Evolutionary conservation across 345 rosid genomes (phyloP), one percentile per base, ranked within the genome.

Genomic region (Clausena lansium): DNA sequence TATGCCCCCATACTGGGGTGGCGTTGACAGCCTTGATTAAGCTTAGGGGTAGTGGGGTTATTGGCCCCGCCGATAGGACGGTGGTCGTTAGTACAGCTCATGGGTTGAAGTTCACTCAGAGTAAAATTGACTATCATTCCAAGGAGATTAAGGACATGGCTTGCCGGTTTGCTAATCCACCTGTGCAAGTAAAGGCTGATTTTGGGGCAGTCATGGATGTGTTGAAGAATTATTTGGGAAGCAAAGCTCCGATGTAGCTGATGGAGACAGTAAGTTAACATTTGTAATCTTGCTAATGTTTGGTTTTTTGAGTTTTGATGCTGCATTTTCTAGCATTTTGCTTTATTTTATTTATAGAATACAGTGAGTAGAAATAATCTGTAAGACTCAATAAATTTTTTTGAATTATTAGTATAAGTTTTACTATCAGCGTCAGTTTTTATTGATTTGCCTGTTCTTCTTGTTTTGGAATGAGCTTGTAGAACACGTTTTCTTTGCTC

Each of bases 51-150:
- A 88, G 90, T 22, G 98, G 98, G 78, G 85, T 93, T 72, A 93
- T 94, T 27, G 85, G 82, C 25, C 81, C 93, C 0, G 87, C 83
- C 11, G 98, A 93, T 55, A 58, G 92, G 83, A 88, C 97, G 0
- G 94, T 94, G 38, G 98, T 94, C 81, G 98, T 94, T 60, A 94
- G 97, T 76, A 94, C 98, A 3, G 97, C 98, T 67, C 98, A 93
- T 45, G 97, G 98, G 75, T 87, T 94, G 90, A 94, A 94, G 83
- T 91, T 94, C 71, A 85, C 97, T 2, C 92, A 94, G 62, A 87
- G 93, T 14, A 93, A 94, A 92, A 76, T 94, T 52, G 95, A 93
- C 79, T 94, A 93, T 71, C 97, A 94, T 80, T 93, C 97, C 3
- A 90, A 84, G 59, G 83, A 78, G 22, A 94, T 94, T 47, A 85